Evolutionary conservation across 2,329 filamentous ascomycete genomes (phyloP).

Genomic region (Trichophyton simii): DNA sequence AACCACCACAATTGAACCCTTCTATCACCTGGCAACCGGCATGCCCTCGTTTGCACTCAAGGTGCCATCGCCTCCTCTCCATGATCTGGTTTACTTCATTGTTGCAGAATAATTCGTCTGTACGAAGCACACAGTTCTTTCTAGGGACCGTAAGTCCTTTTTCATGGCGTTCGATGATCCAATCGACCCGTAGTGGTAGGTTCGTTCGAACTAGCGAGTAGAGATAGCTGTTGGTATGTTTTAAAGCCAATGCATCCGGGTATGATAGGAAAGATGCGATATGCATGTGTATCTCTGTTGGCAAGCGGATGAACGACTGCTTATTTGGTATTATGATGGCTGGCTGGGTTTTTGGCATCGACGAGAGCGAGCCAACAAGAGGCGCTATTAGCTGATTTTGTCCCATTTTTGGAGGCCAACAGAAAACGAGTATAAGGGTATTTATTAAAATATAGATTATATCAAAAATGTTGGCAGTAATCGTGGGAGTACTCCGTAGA

Average conservation of each 20-base stretch:
- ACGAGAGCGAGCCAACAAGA: neutral
- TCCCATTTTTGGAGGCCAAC: neutral
- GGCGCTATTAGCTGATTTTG: neutral
- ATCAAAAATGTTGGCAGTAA: neutral
- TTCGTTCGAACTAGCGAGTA: conserved; percentile 54
- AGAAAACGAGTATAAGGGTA: neutral
- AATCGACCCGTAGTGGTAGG: conserved; percentile 53
- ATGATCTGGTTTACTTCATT: conserved; percentile 31
- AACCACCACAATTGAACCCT: conserved; percentile 17
- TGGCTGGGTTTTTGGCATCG: neutral
- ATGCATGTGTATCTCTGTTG: conserved; percentile 54
- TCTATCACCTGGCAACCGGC: conserved; percentile 29
- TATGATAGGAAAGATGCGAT: conserved; percentile 52
- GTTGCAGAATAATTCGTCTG: conserved; percentile 32
- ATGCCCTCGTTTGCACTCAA: conserved; percentile 23
- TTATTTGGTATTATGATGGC: neutral
- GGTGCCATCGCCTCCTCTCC: conserved; percentile 29
- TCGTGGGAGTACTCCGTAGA: neutral
- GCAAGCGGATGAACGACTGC: conserved; percentile 38
- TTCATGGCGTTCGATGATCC: conserved; percentile 52
- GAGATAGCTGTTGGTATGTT: conserved; percentile 53
- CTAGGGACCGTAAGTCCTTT: conserved; percentile 55
- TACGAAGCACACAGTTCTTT: conserved; percentile 31
- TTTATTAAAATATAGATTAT: neutral
- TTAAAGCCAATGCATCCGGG: conserved; percentile 58